Evolutionary conservation across 768 basidiomycete genomes (phyloP).

Genomic region (Tulasnella sp.): DNA sequence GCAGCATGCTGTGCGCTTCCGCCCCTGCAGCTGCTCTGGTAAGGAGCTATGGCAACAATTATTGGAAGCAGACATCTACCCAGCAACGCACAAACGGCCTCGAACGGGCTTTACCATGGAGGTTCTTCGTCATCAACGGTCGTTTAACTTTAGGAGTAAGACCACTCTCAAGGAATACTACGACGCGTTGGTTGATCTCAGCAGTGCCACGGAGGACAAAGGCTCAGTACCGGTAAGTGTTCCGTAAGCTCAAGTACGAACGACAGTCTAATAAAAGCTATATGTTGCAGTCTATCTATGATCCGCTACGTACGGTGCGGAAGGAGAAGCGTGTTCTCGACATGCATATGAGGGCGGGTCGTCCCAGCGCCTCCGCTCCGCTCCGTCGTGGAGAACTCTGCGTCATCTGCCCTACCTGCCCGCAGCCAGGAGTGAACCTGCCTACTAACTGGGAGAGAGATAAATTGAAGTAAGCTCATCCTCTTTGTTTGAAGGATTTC

Average conservation of each 20-base stretch:
- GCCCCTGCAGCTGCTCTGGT: neutral
- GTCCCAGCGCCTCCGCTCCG: neutral
- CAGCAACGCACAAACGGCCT: neutral
- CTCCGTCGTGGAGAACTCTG: neutral
- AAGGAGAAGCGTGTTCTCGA: neutral
- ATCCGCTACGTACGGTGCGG: neutral
- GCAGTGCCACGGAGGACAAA: neutral
- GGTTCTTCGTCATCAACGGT: neutral
- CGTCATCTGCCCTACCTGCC: neutral
- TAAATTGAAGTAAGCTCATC: neutral
- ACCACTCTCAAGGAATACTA: neutral
- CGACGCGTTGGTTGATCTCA: neutral
- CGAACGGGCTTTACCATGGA: neutral
- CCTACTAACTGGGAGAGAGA: neutral
- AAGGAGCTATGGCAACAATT: neutral
- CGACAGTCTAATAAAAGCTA: too few relatives aligned
- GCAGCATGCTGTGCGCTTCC: neutral
- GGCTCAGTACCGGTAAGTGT: neutral
- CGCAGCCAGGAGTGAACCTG: neutral
- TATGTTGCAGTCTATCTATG: neutral
- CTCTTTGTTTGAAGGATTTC: neutral
- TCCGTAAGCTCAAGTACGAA: neutral
- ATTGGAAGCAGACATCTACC: neutral
- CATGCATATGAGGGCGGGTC: neutral
- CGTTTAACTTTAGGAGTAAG: neutral